A percentile compares a stretch with the other conserved stretches of the same genome.
Evolutionary conservation across 1,284 basidiomycete species (phyloP).

Genomic region (Rugosomyces carneus): DNA sequence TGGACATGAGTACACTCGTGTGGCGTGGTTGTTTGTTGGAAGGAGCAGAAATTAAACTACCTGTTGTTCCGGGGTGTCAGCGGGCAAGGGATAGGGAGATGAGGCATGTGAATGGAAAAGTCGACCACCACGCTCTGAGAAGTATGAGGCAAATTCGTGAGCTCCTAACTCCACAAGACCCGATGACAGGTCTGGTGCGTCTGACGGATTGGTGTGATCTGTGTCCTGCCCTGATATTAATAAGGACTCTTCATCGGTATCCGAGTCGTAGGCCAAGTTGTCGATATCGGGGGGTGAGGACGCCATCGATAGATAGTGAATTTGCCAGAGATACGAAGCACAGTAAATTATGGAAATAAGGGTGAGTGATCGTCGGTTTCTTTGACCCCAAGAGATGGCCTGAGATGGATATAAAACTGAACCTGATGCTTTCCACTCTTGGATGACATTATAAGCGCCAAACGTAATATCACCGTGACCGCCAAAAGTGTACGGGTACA

Average conservation of each 20-base stretch:
- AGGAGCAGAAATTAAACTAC: constrained; percentile 29
- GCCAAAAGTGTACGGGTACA: background rate
- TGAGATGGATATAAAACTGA: background rate
- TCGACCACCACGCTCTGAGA: constrained; percentile 46
- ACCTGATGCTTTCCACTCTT: background rate
- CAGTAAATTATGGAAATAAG: background rate
- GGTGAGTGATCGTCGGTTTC: background rate
- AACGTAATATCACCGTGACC: constrained; percentile 6
- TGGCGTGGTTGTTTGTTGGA: background rate
- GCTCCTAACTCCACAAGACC: constrained; percentile 26
- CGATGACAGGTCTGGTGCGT: constrained; percentile 16
- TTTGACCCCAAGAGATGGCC: background rate
- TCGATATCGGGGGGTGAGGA: constrained; percentile 2
- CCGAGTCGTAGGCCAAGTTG: constrained; percentile 7
- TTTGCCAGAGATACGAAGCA: background rate
- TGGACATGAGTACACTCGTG: constrained; percentile 2
- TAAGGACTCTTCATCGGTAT: constrained; percentile 16
- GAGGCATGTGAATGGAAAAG: constrained; percentile 60
- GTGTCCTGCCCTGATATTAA: constrained; percentile 12
- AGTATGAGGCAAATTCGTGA: constrained; percentile 53
- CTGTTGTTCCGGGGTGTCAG: constrained; percentile 56
- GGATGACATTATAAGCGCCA: background rate
- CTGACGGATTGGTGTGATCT: constrained; percentile 7
- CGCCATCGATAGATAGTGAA: constrained; percentile 9
- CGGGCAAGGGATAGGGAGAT: constrained; percentile 59